Conservation (phyloP, 192 early-diverging fungal genomes). For the Umbelopsis ramanniana region DNA sequence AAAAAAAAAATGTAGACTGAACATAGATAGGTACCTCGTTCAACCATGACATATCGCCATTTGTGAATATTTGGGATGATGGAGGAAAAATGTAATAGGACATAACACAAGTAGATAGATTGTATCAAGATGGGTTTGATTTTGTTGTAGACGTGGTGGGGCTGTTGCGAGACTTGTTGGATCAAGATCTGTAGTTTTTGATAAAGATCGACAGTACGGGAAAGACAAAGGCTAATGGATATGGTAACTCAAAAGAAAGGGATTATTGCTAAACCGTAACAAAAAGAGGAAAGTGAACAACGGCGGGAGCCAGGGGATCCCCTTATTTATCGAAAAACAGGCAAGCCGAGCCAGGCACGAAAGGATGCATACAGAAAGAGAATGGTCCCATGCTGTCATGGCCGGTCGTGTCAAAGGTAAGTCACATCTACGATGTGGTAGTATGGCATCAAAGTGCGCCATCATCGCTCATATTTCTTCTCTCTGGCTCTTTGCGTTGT, state of each 20-base stretch:
- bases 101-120: background rate
- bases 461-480: constrained; percentile 3
- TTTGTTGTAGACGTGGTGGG: background rate
- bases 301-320: constrained; percentile 14
- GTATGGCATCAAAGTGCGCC: constrained; percentile 5
- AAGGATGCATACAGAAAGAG: background rate
- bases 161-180: too few species aligned
- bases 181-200: too few species aligned
- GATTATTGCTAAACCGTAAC: background rate
- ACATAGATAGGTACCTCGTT: constrained; percentile 4
- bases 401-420: background rate
- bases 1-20: background rate
- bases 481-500: too few species aligned
- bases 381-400: background rate
- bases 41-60: constrained; percentile 6
- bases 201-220: too few species aligned
- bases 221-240: background rate
- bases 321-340: constrained; percentile 17
- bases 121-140: background rate
- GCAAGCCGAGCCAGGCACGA: background rate
- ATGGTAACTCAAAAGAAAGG: background rate
- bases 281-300: constrained; percentile 4
- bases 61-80: constrained; percentile 9
- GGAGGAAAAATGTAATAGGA: constrained; percentile 12
- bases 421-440: constrained; percentile 1